Percentiles rank a stretch among this genome's conserved stretches.
Conservation (phyloP, 805 yeast species). For the Wickerhamomyces tratensis region DNA sequence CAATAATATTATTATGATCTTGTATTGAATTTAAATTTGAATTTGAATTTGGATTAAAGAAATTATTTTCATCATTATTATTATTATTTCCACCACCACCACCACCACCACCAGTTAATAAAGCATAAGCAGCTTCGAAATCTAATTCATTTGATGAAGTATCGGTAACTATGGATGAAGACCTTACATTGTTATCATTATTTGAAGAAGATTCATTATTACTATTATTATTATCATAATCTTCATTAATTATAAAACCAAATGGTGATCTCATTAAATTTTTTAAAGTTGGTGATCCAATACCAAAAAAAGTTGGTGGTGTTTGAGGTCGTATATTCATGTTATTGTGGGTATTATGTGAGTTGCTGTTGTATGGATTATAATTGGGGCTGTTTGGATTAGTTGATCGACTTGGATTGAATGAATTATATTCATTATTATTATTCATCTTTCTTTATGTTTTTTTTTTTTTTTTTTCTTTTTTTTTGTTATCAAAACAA, state of each 20-base stretch:
- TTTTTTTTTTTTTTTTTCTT: too few relatives aligned
- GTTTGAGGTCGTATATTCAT: not conserved
- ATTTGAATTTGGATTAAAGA: not conserved
- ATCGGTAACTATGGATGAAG: not conserved
- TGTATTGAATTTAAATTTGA: too few relatives aligned
- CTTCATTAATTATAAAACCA: not conserved
- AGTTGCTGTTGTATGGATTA: not conserved
- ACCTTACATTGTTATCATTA: not conserved
- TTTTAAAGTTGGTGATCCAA: not conserved
- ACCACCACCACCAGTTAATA: slow-evolving; percentile 7
- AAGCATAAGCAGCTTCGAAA: slow-evolving; percentile 19
- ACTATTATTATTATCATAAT: not conserved
- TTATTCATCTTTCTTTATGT: too few relatives aligned
- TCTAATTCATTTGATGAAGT: slow-evolving; percentile 12
- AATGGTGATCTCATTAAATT: not conserved
- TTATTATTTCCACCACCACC: not conserved
- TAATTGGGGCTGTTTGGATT: not conserved
- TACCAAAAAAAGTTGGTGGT: not conserved
- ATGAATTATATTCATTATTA: too few relatives aligned
- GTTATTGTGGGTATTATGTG: not conserved
- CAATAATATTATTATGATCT: too few relatives aligned
- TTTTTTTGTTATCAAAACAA: too few relatives aligned
- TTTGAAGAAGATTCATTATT: slow-evolving; percentile 1
- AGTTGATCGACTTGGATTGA: too few relatives aligned
- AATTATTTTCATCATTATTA: not conserved